Percentiles rank a stretch among this genome's conserved stretches.
phyloP scores from a whole-genome alignment of 331 rosid species.

The Pyracantha coccinea region DNA sequence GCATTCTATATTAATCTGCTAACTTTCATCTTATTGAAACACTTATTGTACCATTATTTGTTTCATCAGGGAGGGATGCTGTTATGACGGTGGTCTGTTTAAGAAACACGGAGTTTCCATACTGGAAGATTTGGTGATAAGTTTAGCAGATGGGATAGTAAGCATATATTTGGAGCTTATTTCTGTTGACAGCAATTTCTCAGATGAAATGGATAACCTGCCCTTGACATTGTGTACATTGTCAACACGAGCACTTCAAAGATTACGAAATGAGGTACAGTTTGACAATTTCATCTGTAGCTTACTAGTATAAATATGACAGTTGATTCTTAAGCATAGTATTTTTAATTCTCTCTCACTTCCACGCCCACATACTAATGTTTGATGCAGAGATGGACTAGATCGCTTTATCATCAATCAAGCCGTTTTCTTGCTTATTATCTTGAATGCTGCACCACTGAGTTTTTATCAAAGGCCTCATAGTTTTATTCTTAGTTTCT shows the following conservation, averaged over 20 bases:
- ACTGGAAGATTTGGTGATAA: conserved; percentile 82
- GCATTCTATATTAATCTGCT: background rate
- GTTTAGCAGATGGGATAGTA: conserved; percentile 82
- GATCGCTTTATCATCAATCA: background rate
- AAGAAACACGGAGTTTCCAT: conserved; percentile 63
- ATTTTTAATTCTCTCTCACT: background rate
- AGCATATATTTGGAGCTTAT: conserved; percentile 81
- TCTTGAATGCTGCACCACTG: no score
- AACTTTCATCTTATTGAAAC: background rate
- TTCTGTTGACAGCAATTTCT: conserved; percentile 77
- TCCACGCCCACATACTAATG: background rate
- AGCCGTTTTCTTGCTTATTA: no score
- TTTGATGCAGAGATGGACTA: background rate
- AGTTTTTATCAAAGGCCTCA: background rate
- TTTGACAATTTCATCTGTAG: background rate
- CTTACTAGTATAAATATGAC: background rate
- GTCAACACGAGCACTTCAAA: conserved; percentile 89
- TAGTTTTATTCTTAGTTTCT: background rate
- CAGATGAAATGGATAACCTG: conserved; percentile 49
- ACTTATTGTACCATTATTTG: conserved; percentile 11
- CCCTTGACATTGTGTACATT: conserved; percentile 60
- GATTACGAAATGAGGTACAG: conserved; percentile 82
- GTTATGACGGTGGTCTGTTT: conserved; percentile 49
- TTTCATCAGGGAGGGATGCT: conserved; percentile 53
- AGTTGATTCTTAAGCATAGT: background rate